Evolutionary conservation across 352 stramenopile species (phyloP).

Genomic region (Phytophthora aleatoria): DNA sequence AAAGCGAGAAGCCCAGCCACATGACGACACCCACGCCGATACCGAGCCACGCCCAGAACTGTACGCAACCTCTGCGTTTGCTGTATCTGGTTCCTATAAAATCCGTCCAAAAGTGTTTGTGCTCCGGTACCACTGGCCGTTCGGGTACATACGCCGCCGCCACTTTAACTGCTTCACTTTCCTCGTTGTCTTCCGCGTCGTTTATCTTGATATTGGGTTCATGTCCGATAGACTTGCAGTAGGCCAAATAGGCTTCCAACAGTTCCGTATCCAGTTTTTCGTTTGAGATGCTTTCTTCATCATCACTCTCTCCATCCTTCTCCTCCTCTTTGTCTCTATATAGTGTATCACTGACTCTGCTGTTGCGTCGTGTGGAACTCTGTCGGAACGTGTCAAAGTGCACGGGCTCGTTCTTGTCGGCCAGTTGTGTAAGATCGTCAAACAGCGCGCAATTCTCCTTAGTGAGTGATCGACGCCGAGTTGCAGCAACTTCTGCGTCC

Average conservation of each 20-base stretch:
- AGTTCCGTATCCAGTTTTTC: slow-evolving; percentile 91
- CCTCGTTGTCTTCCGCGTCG: slow-evolving; percentile 65
- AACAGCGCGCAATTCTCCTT: slow-evolving; percentile 54
- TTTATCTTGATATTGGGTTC: slow-evolving; percentile 80
- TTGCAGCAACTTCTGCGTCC: background rate
- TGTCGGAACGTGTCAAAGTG: slow-evolving; percentile 50
- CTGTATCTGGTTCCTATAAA: slow-evolving; percentile 51
- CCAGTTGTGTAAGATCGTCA: slow-evolving; percentile 47
- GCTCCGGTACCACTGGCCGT: slow-evolving; percentile 30
- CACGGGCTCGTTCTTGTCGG: slow-evolving; percentile 61
- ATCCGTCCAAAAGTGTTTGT: slow-evolving; percentile 49
- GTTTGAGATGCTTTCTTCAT: slow-evolving; percentile 44
- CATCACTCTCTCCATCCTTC: background rate
- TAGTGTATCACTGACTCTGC: slow-evolving; percentile 12
- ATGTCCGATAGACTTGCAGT: slow-evolving; percentile 89
- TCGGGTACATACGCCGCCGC: slow-evolving; percentile 30
- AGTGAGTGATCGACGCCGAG: slow-evolving; percentile 1
- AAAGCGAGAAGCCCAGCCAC: slow-evolving; percentile 34
- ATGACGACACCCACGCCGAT: slow-evolving; percentile 41
- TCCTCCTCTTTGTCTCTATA: slow-evolving; percentile 3
- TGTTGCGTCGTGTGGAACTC: slow-evolving; percentile 22
- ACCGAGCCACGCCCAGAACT: slow-evolving; percentile 36
- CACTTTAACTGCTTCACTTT: slow-evolving; percentile 24
- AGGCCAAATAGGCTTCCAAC: slow-evolving; percentile 93
- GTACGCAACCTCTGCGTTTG: slow-evolving; percentile 30